Percentiles rank a stretch among this genome's conserved stretches.
These are phyloP conservation scores for Pseudomonodictys pantanalensis DNA, from an alignment of 495 filamentous ascomycete genomes.

Conservation along the genomic window DNA sequence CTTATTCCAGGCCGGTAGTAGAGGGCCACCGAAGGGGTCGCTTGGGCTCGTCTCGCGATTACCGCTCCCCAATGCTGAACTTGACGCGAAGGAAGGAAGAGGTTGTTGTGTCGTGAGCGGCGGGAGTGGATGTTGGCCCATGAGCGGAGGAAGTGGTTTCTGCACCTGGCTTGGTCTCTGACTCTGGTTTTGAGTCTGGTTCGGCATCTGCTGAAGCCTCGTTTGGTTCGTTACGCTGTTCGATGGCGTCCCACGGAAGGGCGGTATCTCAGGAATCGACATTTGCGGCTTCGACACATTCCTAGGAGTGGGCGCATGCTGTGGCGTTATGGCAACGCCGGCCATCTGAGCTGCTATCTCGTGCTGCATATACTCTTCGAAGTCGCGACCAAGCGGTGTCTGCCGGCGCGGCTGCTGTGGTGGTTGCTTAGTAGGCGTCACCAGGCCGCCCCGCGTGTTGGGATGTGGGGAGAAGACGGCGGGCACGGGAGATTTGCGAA, in stretches of 20 bases:
- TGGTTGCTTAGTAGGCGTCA: constrained; percentile 21
- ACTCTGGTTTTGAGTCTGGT: constrained; percentile 1
- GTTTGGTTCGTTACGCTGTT: background rate
- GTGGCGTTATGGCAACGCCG: constrained; percentile 14
- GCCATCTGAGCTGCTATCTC: constrained; percentile 41
- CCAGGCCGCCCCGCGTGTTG: constrained; percentile 6
- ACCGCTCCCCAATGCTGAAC: background rate
- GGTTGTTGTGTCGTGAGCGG: constrained; percentile 30
- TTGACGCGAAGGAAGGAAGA: constrained; percentile 20
- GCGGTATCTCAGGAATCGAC: constrained; percentile 18
- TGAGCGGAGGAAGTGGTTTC: constrained; percentile 14
- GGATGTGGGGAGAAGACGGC: constrained; percentile 45
- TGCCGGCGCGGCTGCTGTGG: constrained; percentile 32
- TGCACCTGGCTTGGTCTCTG: constrained; percentile 9
- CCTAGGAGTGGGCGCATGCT: constrained; percentile 15
- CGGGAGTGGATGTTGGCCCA: constrained; percentile 31
- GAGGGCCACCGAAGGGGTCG: constrained; percentile 17
- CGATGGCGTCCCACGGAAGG: constrained; percentile 3
- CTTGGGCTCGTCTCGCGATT: constrained; percentile 7
- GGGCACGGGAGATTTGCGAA: constrained; percentile 34
- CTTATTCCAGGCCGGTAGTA: constrained; percentile 4
- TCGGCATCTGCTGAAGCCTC: background rate
- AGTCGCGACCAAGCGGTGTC: constrained; percentile 31
- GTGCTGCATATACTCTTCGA: constrained; percentile 42
- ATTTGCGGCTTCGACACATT: constrained; percentile 19